phyloP scores from a whole-genome alignment of 257 asterid species.

The Leonotis leonurus region DNA sequence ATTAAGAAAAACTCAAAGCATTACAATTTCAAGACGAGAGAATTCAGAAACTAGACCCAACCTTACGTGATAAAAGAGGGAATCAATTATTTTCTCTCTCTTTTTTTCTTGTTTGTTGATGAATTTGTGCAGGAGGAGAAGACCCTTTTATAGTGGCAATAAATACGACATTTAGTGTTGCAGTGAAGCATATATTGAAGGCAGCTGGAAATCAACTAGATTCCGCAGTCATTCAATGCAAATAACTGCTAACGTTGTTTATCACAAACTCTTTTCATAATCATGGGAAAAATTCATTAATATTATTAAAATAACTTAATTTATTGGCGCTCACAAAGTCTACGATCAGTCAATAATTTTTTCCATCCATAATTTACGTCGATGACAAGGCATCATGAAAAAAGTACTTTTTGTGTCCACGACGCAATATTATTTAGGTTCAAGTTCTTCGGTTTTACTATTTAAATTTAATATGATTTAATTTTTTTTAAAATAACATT shows the following conservation, averaged over 20 bases:
- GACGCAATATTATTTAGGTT: no score
- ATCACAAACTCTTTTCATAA: background rate
- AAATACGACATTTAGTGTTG: background rate
- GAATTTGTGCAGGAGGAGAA: background rate
- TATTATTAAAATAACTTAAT: background rate
- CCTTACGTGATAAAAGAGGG: conserved; percentile 13
- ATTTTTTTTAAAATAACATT: no score
- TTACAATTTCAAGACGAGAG: background rate
- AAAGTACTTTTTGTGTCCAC: no score
- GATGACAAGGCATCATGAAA: background rate
- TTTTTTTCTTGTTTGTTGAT: background rate
- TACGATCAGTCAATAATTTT: background rate
- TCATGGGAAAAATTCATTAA: background rate
- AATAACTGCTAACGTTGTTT: background rate
- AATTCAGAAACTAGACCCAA: background rate
- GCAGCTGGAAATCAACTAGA: conserved; percentile 10
- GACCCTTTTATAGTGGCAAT: background rate
- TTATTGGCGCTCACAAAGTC: background rate
- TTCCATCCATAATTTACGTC: background rate
- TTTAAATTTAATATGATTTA: no score
- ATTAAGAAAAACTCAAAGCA: background rate
- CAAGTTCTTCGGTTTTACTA: no score
- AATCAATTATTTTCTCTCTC: background rate
- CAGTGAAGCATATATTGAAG: background rate
- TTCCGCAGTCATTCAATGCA: conserved; percentile 14